These are phyloP conservation scores for Dioscorea zingiberensis DNA, from an alignment of 106 monocot genomes.

Conservation along the genomic window DNA sequence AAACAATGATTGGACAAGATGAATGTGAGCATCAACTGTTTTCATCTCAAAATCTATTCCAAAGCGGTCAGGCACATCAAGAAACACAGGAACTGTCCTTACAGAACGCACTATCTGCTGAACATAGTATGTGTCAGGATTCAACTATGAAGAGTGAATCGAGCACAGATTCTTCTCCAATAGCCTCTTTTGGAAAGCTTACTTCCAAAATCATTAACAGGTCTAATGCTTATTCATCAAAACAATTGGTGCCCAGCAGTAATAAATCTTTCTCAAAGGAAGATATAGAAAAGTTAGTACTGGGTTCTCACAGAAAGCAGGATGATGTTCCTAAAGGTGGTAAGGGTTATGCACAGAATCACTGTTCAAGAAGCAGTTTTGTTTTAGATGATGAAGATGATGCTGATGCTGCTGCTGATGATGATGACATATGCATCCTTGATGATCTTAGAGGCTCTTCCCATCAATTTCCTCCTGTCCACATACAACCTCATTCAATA, in stretches of 20 bases:
- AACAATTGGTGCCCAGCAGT: slow-evolving; percentile 14
- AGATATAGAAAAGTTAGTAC: slow-evolving; percentile 15
- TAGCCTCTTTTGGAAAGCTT: slow-evolving; percentile 29
- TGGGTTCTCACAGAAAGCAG: slow-evolving; percentile 4
- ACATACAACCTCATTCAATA: slow-evolving; percentile 4
- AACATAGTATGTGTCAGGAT: slow-evolving; percentile 18
- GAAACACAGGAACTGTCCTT: too few species aligned
- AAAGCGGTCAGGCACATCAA: background rate
- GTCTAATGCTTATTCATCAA: slow-evolving; percentile 16
- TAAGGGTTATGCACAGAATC: slow-evolving; percentile 4
- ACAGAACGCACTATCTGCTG: slow-evolving; percentile 12
- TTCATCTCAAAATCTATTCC: slow-evolving; percentile 7
- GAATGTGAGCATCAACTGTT: slow-evolving; percentile 6
- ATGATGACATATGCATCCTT: slow-evolving; percentile 66
- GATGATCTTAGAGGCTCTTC: slow-evolving; percentile 44
- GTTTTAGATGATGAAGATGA: slow-evolving; percentile 44
- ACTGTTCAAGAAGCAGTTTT: slow-evolving; percentile 8
- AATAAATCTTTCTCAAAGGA: slow-evolving; percentile 10
- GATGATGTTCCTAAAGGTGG: slow-evolving; percentile 8
- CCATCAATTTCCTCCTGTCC: background rate
- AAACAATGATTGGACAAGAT: background rate
- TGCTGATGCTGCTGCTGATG: slow-evolving; percentile 41
- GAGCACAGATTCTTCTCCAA: slow-evolving; percentile 57
- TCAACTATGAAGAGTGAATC: slow-evolving; percentile 31
- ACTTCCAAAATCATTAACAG: slow-evolving; percentile 12